Percentiles rank a stretch among this genome's conserved stretches.
These are phyloP conservation scores for Cladosporium velox DNA, from an alignment of 2,329 filamentous ascomycete species.

Conservation along the genomic window DNA sequence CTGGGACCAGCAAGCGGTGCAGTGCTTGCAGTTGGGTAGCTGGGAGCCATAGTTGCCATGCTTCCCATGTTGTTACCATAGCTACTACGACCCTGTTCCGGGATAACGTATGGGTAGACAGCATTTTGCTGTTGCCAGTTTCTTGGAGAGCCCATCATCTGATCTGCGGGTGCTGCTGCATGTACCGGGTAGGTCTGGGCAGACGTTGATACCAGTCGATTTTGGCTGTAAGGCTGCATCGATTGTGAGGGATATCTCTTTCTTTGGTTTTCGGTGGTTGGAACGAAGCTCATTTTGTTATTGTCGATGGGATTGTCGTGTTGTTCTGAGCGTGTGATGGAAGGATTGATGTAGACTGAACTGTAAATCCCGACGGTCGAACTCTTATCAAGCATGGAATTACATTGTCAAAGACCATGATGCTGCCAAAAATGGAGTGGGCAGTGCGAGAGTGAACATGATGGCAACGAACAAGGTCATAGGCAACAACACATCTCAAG, in stretches of 20 bases:
- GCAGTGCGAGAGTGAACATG: constrained; percentile 7
- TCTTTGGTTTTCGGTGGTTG: neutral
- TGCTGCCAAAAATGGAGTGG: constrained; percentile 16
- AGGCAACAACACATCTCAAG: constrained; percentile 13
- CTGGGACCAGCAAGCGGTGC: neutral
- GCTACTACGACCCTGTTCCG: neutral
- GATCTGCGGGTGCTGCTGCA: neutral
- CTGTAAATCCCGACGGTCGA: neutral
- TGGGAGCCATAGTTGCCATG: neutral
- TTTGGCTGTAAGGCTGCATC: neutral
- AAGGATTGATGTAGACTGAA: neutral
- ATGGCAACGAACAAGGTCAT: constrained; percentile 9
- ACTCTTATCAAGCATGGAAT: constrained; percentile 5
- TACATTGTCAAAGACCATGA: constrained; percentile 11
- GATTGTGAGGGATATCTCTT: neutral
- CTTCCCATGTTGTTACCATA: neutral
- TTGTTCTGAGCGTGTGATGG: neutral
- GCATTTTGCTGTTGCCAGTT: constrained; percentile 5
- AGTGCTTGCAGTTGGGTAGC: neutral
- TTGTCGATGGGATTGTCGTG: neutral
- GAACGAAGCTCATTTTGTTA: constrained; percentile 8
- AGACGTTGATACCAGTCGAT: neutral
- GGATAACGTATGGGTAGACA: neutral
- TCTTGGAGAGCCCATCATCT: neutral
- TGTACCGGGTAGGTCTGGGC: neutral